Base-by-base conservation (phyloP, 2,329 filamentous ascomycete genomes). In the Penicillium sp. region DNA sequence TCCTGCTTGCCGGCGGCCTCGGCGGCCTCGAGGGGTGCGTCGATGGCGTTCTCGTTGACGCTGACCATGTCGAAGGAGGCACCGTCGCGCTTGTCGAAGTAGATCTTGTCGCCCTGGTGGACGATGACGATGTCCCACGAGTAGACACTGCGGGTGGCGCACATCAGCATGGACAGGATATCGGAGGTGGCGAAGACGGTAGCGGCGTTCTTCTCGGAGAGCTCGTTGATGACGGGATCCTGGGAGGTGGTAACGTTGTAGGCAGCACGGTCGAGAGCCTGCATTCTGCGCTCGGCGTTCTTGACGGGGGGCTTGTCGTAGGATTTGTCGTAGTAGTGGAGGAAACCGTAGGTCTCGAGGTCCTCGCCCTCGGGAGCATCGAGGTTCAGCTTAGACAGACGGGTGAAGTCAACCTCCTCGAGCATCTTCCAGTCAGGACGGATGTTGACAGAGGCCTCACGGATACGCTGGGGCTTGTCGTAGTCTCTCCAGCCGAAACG, bases 111-210 rank as follows among this genome's bases (percentile, higher is more conserved):
- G 76, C 90, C 91, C 76, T 95, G 91, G 76, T 90, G 88, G 62
- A 91, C 82, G 71, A 99, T 95, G 73, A 99, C 89, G 69, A 99
- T 88, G 77, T 99, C 94, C 94, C 94, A 99, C 43, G 92, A 92
- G 82, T 97, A 97, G 62, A 99, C 91, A 57, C 91, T 96, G 70
- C 95, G 91, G 58, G 94, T 90, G 50, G 94, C 87, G 79, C 94
- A 99, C 94, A 99, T 99, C 70, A 99, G 88, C 92, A 97, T 97
- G 65, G 93, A 97, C 59, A 99, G 86, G 69, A 99, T 92, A 79
- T 89, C 96, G 77, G 97, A 92, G 44, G 94, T 97, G 62, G 94
- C 92, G 73, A 97, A 99, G 71, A 99, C 93, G 67, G 91, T 94
- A 46, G 92, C 94, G 79, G 97, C 92, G 72, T 96, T 87, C 82